These are phyloP conservation scores for Chalara sp. DNA, from an alignment of 2,329 filamentous ascomycete species.

Conservation along the genomic window DNA sequence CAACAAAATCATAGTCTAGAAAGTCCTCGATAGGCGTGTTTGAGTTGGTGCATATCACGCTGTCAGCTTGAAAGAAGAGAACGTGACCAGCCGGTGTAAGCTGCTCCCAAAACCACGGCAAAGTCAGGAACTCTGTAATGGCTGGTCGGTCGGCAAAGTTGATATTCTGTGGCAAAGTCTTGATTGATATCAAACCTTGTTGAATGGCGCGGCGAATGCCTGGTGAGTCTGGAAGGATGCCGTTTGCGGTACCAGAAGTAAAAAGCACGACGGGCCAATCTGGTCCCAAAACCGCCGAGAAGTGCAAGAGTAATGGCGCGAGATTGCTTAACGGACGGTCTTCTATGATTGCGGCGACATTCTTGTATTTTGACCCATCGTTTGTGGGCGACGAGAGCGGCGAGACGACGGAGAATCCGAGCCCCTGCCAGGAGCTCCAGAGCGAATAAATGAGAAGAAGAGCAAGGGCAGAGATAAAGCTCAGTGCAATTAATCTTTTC, in stretches of 20 bases:
- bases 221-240: slow-evolving; percentile 13
- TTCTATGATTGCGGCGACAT: slow-evolving; percentile 28
- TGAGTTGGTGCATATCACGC: slow-evolving; percentile 44
- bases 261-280: slow-evolving; percentile 35
- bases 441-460: no score
- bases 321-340: slow-evolving; percentile 24
- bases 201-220: slow-evolving; percentile 28
- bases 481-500: no score
- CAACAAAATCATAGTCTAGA: slow-evolving; percentile 23
- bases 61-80: slow-evolving; percentile 48
- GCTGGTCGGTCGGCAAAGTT: slow-evolving; percentile 22
- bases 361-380: no score
- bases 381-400: no score
- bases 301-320: slow-evolving; percentile 30
- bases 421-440: no score
- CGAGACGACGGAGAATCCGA: no score
- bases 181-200: slow-evolving; percentile 26
- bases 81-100: slow-evolving; percentile 43
- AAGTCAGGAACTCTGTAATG: slow-evolving; percentile 36
- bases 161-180: slow-evolving; percentile 27
- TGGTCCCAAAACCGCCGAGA: slow-evolving; percentile 32
- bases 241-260: slow-evolving; percentile 19
- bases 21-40: slow-evolving; percentile 9
- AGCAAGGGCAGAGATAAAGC: no score
- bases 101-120: slow-evolving; percentile 42